Evolutionary conservation across 2,329 filamentous ascomycete species (phyloP).

Genomic region (Pyricularia grisea): DNA sequence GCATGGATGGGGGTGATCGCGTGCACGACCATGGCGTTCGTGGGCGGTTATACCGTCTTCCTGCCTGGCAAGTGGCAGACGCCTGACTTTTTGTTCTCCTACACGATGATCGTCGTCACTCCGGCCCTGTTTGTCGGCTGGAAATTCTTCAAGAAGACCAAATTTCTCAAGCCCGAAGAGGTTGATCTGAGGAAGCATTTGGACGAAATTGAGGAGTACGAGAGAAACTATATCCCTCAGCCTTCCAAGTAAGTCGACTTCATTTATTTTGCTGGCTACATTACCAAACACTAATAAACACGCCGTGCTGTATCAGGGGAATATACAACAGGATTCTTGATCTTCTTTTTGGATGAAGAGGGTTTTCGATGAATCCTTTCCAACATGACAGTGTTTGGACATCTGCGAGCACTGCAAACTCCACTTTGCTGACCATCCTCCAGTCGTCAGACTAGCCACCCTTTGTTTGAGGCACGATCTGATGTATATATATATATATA

Average conservation of each 20-base stretch:
- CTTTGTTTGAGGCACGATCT: no score
- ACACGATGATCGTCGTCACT: slow-evolving; percentile 19
- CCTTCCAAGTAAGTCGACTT: not conserved
- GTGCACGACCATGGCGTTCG: slow-evolving; percentile 39
- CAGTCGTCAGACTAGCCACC: no score
- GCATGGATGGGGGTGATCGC: slow-evolving; percentile 39
- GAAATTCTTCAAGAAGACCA: slow-evolving; percentile 57
- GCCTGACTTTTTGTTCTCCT: slow-evolving; percentile 21
- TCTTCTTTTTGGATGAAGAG: not conserved
- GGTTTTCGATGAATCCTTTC: no score
- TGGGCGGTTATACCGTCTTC: slow-evolving; percentile 45
- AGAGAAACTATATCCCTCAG: slow-evolving; percentile 17
- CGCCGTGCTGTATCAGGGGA: not conserved
- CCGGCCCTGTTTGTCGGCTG: slow-evolving; percentile 50
- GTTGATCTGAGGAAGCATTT: slow-evolving; percentile 53
- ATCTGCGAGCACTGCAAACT: no score
- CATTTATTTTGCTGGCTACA: not conserved
- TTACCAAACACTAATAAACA: not conserved
- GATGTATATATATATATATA: no score
- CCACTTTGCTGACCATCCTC: no score
- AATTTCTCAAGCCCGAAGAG: slow-evolving; percentile 41
- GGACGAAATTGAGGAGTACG: slow-evolving; percentile 44
- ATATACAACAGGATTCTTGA: not conserved
- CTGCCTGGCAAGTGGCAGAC: slow-evolving; percentile 19
- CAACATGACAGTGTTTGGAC: no score